Evolutionary conservation across 768 basidiomycete genomes (phyloP).

Genomic region (Phaeotremella skinneri): DNA sequence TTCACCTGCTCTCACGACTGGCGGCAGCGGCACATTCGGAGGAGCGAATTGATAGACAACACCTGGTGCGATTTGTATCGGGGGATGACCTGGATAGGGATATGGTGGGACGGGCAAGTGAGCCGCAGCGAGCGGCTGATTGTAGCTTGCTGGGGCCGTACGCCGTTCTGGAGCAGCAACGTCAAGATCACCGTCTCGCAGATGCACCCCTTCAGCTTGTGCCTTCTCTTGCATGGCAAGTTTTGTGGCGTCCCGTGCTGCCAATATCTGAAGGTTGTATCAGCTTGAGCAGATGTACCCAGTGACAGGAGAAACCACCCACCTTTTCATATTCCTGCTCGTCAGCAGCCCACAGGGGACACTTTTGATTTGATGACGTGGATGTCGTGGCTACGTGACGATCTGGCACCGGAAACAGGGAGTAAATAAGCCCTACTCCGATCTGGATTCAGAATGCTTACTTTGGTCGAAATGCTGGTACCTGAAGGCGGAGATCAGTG

Average conservation of each 20-base stretch:
- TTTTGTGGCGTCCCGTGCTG: conserved; percentile 40
- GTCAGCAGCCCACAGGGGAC: conserved; percentile 26
- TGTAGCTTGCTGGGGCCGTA: not conserved
- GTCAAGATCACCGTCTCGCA: conserved; percentile 22
- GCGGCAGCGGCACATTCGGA: no score
- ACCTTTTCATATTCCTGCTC: conserved; percentile 32
- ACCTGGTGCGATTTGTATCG: no score
- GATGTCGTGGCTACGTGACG: conserved; percentile 7
- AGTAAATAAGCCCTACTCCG: not conserved
- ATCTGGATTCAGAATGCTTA: conserved; percentile 7
- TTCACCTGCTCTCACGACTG: no score
- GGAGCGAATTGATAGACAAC: no score
- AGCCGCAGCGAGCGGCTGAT: no score
- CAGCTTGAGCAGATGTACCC: not conserved
- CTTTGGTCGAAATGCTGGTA: conserved; percentile 49
- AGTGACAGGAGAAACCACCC: not conserved
- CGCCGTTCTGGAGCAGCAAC: conserved; percentile 16
- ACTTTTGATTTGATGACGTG: conserved; percentile 14
- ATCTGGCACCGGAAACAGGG: conserved; percentile 2
- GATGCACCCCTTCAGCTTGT: conserved; percentile 24
- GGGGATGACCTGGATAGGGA: no score
- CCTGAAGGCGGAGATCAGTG: conserved; percentile 2
- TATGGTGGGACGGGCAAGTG: no score
- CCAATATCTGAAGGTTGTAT: conserved; percentile 17
- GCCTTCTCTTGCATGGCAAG: conserved; percentile 19